Conservation (phyloP, 225 moss, liverwort and hornwort species). For the Straminergon stramineum region DNA sequence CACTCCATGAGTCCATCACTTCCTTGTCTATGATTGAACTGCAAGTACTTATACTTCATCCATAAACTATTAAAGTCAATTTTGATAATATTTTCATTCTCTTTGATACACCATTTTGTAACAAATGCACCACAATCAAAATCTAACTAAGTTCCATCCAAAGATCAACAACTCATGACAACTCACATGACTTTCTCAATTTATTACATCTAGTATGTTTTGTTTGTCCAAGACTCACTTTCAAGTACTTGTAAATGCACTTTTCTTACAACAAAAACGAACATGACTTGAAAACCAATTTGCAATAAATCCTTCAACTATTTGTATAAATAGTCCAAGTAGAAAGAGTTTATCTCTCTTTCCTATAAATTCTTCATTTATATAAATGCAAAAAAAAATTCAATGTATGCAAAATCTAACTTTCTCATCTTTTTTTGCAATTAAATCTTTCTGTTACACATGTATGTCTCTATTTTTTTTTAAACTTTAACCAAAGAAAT, state of each 20-base stretch:
- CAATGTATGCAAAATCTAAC: background rate
- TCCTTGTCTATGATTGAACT: background rate
- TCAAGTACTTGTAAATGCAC: background rate
- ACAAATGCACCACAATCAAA: background rate
- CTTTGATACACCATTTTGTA: background rate
- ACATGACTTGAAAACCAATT: background rate
- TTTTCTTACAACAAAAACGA: background rate
- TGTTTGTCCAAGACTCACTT: background rate
- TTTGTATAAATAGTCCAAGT: background rate
- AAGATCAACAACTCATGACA: background rate
- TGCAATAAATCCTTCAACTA: background rate
- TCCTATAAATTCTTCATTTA: background rate
- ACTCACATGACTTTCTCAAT: rapidly evolving
- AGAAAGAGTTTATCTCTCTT: background rate
- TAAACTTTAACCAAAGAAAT: background rate
- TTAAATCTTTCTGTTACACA: background rate
- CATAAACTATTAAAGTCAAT: background rate
- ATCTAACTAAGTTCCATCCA: background rate
- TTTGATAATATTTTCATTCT: background rate
- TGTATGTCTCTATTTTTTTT: background rate
- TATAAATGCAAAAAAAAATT: background rate
- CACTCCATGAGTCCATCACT: background rate
- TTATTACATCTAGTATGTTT: rapidly evolving
- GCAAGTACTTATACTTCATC: background rate
- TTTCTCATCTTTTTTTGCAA: background rate